Evolutionary conservation across 2,329 filamentous ascomycete species (phyloP).

Genomic region (Ceratocystis harringtonii): DNA sequence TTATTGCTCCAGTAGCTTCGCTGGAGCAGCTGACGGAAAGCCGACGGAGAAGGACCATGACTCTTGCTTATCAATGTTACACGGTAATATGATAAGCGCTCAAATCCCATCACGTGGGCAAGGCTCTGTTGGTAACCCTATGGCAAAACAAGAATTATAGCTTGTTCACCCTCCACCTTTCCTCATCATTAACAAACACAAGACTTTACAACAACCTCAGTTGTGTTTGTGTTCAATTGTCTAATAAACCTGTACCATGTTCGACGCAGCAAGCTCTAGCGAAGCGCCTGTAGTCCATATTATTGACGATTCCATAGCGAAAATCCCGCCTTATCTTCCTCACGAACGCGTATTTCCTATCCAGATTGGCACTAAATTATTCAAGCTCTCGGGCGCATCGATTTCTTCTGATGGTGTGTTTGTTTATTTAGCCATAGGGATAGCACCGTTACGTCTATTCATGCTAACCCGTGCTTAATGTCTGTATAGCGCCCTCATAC

Average conservation of each 20-base stretch:
- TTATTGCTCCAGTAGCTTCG: neutral
- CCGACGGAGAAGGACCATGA: neutral
- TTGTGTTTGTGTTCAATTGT: neutral
- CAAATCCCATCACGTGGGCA: neutral
- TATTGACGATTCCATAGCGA: constrained; percentile 23
- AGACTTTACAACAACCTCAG: too few species aligned
- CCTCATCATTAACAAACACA: neutral
- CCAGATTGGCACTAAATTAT: constrained; percentile 57
- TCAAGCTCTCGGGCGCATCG: constrained; percentile 58
- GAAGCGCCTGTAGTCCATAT: neutral
- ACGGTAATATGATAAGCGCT: neutral
- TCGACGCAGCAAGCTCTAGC: neutral
- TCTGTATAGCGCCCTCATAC: constrained; percentile 65
- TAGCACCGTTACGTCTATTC: constrained; percentile 6
- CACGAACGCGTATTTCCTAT: constrained; percentile 61
- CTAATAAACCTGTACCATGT: neutral
- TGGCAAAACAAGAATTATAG: neutral
- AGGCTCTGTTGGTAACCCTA: neutral
- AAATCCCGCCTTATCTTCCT: constrained; percentile 45
- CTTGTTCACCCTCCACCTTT: neutral
- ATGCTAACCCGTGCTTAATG: neutral
- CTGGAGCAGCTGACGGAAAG: neutral
- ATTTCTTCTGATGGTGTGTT: constrained; percentile 52
- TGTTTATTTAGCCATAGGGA: neutral
- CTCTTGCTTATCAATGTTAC: neutral